These are phyloP conservation scores for Fraxinus sp. DNA, from an alignment of 305 asterid species.

Conservation along the genomic window DNA sequence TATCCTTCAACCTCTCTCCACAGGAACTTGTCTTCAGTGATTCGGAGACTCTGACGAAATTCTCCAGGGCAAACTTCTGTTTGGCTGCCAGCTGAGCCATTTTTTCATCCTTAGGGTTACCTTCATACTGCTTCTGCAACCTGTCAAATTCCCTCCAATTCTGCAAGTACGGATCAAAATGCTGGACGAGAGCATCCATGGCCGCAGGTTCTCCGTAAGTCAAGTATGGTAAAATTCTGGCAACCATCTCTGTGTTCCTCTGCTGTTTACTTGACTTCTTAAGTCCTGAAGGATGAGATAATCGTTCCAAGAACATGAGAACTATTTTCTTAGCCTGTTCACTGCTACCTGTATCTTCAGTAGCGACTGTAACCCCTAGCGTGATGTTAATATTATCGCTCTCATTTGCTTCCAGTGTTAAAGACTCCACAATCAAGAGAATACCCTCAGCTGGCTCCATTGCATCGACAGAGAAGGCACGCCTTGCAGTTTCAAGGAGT, in stretches of 20 bases:
- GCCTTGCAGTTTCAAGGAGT: conserved; percentile 96
- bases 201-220: conserved; percentile 98
- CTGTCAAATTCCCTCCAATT: conserved; percentile 85
- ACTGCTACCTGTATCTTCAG: conserved; percentile 84
- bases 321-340: conserved; percentile 99
- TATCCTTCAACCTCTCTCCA: conserved; percentile 97
- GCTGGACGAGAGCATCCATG: conserved; percentile 95
- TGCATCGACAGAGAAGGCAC: conserved; percentile 95
- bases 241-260: conserved; percentile 99
- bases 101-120: conserved; percentile 74
- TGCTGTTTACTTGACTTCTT: conserved; percentile 91
- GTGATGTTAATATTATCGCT: conserved; percentile 80
- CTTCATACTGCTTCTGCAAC: conserved; percentile 70
- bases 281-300: conserved; percentile 91
- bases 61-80: conserved; percentile 91
- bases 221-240: conserved; percentile 97
- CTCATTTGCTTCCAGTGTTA: conserved; percentile 95
- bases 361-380: conserved; percentile 74
- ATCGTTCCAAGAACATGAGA: conserved; percentile 90
- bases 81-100: conserved; percentile 68
- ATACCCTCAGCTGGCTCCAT: conserved; percentile 99
- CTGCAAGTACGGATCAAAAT: conserved; percentile 87
- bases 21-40: conserved; percentile 95
- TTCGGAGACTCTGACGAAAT: conserved; percentile 95
- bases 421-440: conserved; percentile 87